Conservation (phyloP, 2,329 filamentous ascomycete genomes). For the Boeremia exigua region DNA sequence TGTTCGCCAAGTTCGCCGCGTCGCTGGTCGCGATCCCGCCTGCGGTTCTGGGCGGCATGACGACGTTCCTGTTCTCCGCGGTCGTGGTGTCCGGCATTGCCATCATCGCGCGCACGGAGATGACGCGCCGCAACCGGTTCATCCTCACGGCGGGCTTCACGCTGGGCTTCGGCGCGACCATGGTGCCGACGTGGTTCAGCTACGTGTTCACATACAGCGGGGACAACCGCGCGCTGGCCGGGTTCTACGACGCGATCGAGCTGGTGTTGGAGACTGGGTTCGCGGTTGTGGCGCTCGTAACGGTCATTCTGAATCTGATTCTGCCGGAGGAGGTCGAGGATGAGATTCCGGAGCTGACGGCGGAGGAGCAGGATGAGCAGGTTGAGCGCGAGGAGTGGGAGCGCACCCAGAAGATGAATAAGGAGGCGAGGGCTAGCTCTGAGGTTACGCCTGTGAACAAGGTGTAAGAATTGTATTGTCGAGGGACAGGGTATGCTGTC, state of each 20-base stretch:
- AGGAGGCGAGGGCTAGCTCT: slow-evolving; percentile 20
- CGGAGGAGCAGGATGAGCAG: slow-evolving; percentile 47
- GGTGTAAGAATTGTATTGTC: not conserved
- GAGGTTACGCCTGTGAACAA: slow-evolving; percentile 14
- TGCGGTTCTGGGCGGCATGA: slow-evolving; percentile 58
- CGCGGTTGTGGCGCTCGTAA: slow-evolving; percentile 75
- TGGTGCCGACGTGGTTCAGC: slow-evolving; percentile 66
- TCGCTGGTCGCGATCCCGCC: slow-evolving; percentile 76
- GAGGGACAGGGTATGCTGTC: not conserved
- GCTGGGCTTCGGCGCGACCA: slow-evolving; percentile 67
- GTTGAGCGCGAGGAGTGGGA: slow-evolving; percentile 52
- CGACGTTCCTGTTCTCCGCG: slow-evolving; percentile 79
- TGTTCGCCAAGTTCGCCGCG: slow-evolving; percentile 84
- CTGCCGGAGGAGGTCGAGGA: slow-evolving; percentile 80
- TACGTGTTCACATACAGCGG: slow-evolving; percentile 76
- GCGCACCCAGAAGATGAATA: slow-evolving; percentile 36
- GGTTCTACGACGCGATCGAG: slow-evolving; percentile 73
- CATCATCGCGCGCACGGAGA: slow-evolving; percentile 74
- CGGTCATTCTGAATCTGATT: slow-evolving; percentile 74
- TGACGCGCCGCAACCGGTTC: slow-evolving; percentile 82
- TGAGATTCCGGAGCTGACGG: slow-evolving; percentile 52
- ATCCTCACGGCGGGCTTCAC: slow-evolving; percentile 78
- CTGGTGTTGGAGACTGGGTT: slow-evolving; percentile 63
- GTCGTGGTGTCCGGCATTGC: slow-evolving; percentile 79
- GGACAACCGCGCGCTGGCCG: slow-evolving; percentile 69